Base-by-base conservation (phyloP, 1,284 basidiomycete species). In the Ustilago nuda region DNA sequence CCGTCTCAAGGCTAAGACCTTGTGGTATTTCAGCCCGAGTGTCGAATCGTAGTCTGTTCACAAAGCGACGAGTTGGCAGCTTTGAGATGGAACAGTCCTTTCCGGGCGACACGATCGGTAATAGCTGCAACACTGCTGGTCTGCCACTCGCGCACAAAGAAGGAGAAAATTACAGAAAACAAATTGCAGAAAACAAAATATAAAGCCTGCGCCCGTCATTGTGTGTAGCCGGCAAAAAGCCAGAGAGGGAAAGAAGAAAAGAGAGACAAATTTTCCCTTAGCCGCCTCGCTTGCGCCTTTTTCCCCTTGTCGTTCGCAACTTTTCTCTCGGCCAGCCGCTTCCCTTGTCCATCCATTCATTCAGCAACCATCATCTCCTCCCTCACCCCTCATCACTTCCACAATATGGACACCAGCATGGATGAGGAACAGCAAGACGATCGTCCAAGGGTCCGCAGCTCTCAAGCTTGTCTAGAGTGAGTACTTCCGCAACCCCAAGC, bases 391-490 rank as follows among this genome's bases (percentile, higher is more conserved):
- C 37, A 4, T 11, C 37, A 63, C 41, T 54, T 48, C 19, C 35
- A 19, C 56, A 13, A 43, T 2, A 69, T 68, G 63, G 66, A 65
- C 53, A 53, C 51, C 56, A 75, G 50, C 30, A 75, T 71, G 64
- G 72, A 75, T 8, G 72, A 75, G 27, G 67, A 70, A 33, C 50
- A 56, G 39, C 46, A 55, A 19, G 68, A 56, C 33, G 73, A 71
- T 7, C 60, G 61, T 59, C 68, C 73, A 2, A 61, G 73, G 48
- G 62, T 71, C 17, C 73, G 73, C 51, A 76, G 72, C 53, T 76
- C 73, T 4, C 73, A 76, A 62, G 73, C 73, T 8, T 76, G 73
- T 35, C 57, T 76, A 33, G 73, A 76, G 73, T 76, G 46, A 64
- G 73, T 76, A 64, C 13, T 6, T 30, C 4, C 30, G 27, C 32